phyloP scores from a whole-genome alignment of 192 early-diverging fungal species.

The Entrophospora sp. region DNA sequence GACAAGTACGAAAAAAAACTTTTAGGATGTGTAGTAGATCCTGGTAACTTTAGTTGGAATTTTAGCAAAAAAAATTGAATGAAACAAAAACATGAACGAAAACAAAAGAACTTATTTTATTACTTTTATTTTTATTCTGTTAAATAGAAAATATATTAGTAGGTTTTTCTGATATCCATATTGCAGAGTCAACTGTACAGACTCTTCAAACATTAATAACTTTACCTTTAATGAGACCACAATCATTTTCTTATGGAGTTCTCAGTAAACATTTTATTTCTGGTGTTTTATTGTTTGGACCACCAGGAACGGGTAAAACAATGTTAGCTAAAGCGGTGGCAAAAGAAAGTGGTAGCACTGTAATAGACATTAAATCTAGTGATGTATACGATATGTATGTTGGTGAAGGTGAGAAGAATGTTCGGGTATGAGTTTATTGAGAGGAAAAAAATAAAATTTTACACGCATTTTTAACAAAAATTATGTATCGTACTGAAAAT shows the following conservation, averaged over 20 bases:
- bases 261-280: constrained; percentile 58
- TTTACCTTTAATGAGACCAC: constrained; percentile 68
- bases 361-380: constrained; percentile 68
- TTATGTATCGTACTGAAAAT: too few species aligned
- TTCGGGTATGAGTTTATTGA: constrained; percentile 38
- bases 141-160: constrained; percentile 45
- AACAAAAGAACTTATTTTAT: too few species aligned
- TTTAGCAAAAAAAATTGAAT: neutral
- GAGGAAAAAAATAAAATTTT: too few species aligned
- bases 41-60: constrained; percentile 46
- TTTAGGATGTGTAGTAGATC: constrained; percentile 71
- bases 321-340: constrained; percentile 79
- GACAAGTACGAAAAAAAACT: constrained; percentile 69
- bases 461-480: too few species aligned
- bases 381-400: constrained; percentile 85
- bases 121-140: too few species aligned
- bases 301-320: constrained; percentile 83
- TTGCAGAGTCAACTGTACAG: constrained; percentile 68
- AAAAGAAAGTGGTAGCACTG: constrained; percentile 69
- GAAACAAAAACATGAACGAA: neutral
- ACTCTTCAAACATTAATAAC: constrained; percentile 79
- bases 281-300: constrained; percentile 77
- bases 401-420: constrained; percentile 96
- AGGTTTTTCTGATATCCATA: constrained; percentile 64
- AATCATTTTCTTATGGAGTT: constrained; percentile 65